These are phyloP conservation scores for Kokia cookei DNA, from an alignment of 441 rosid genomes.

Conservation along the genomic window DNA sequence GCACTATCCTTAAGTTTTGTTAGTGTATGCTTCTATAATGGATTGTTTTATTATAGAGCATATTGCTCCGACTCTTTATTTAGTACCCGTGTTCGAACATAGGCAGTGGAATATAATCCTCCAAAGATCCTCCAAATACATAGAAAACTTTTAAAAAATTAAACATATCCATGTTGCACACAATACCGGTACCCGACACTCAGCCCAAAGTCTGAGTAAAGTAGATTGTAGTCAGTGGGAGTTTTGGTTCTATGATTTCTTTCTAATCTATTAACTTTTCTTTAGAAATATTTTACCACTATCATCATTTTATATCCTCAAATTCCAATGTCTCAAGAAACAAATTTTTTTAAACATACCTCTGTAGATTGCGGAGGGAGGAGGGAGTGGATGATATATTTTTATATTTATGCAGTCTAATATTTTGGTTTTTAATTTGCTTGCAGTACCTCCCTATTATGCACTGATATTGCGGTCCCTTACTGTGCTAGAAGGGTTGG, in stretches of 20 bases:
- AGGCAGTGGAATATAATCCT: background rate
- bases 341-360: background rate
- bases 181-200: background rate
- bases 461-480: slow-evolving; percentile 93
- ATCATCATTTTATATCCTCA: background rate
- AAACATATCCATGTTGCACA: background rate
- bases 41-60: background rate
- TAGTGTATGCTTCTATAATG: background rate
- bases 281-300: background rate
- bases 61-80: background rate
- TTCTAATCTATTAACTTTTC: too few species aligned
- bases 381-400: background rate
- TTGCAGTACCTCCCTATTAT: slow-evolving; percentile 92
- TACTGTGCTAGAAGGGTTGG: slow-evolving; percentile 95
- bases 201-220: background rate
- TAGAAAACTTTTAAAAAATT: background rate
- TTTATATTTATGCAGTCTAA: slow-evolving; percentile 12
- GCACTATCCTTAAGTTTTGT: background rate
- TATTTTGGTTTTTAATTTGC: slow-evolving; percentile 9
- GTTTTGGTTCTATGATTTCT: background rate
- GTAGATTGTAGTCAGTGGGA: background rate
- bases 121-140: background rate
- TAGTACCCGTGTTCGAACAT: background rate
- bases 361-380: background rate
- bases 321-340: background rate